These are phyloP conservation scores for Aureobasidium subglaciale DNA, from an alignment of 2,329 filamentous ascomycete species.

Conservation along the genomic window DNA sequence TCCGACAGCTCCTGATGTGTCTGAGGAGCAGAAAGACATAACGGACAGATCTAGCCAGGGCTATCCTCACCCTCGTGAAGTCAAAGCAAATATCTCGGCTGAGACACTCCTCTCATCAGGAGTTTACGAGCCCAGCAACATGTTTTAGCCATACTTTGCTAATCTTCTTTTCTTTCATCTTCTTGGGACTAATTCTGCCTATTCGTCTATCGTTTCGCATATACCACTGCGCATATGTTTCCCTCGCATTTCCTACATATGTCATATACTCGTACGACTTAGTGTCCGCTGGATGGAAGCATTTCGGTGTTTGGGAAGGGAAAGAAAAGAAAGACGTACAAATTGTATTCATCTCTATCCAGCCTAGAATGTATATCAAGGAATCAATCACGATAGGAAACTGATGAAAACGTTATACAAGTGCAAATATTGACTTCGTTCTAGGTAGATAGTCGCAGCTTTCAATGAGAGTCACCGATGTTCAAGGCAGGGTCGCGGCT, in stretches of 20 bases:
- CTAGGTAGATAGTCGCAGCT: no score
- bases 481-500: background rate
- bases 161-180: background rate
- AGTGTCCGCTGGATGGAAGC: background rate
- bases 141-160: background rate
- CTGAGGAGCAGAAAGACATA: constrained; percentile 19
- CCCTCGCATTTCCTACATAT: background rate
- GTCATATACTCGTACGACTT: background rate
- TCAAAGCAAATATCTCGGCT: constrained; percentile 43
- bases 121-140: constrained; percentile 25
- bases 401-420: no score
- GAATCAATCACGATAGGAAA: no score
- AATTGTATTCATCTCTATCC: background rate
- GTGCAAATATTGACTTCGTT: no score
- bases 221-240: background rate
- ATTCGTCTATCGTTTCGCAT: background rate
- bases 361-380: constrained; percentile 6
- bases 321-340: background rate
- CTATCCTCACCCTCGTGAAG: constrained; percentile 19
- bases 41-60: constrained; percentile 32
- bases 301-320: background rate
- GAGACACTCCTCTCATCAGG: constrained; percentile 36
- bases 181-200: background rate
- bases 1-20: background rate
- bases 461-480: no score